These are phyloP conservation scores for Metarhizium album DNA, from an alignment of 2,329 filamentous ascomycete genomes.

Conservation along the genomic window DNA sequence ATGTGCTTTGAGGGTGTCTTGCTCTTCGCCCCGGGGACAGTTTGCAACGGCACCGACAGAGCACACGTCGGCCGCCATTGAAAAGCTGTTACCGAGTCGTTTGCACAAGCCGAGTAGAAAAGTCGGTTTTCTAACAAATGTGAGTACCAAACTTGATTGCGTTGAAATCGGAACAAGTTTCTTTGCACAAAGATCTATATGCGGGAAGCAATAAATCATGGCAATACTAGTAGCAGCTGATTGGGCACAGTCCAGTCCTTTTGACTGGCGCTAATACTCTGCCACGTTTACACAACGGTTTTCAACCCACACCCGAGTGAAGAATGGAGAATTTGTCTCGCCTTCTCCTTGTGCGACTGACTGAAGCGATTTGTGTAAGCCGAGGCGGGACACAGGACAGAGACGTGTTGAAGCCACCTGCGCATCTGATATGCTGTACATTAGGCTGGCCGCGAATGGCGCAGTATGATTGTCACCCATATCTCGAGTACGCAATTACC, in stretches of 20 bases:
- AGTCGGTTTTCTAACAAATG: no score
- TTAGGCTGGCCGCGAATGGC: no score
- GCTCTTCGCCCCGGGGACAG: no score
- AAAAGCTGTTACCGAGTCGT: no score
- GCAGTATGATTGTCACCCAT: neutral
- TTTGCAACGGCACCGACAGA: no score
- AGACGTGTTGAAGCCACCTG: neutral
- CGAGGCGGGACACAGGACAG: neutral
- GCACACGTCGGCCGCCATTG: no score
- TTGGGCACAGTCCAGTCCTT: neutral
- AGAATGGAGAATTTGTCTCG: neutral
- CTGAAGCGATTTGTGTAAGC: neutral
- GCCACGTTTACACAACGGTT: neutral
- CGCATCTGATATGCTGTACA: no score
- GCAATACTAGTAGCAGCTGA: neutral
- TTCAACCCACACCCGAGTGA: neutral
- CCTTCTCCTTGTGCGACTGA: neutral
- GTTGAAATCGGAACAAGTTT: neutral
- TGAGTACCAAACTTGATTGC: no score
- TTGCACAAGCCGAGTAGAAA: no score
- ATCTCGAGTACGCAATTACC: neutral
- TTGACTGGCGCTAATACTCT: neutral
- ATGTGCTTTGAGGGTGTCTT: no score
- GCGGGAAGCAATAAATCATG: neutral
- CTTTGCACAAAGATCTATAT: neutral